Base-by-base conservation (phyloP, 495 filamentous ascomycete genomes). In the Pyronema omphalodes region DNA sequence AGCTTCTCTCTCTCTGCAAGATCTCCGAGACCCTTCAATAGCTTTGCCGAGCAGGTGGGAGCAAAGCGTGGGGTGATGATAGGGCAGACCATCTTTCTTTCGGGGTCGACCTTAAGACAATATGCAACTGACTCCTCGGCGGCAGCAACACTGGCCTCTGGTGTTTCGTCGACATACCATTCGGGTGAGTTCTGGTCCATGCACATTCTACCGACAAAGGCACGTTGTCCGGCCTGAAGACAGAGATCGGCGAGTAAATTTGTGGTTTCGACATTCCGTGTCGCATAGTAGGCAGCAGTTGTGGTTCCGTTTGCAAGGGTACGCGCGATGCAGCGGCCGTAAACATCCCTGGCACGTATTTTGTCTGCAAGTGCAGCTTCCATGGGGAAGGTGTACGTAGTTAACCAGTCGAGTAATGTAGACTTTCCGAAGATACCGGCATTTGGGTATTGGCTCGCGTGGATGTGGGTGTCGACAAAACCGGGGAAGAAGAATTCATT, bases 381-480 rank as follows among this genome's bases (percentile, higher is more conserved):
- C 53, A 93, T 74, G 0, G 89, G 89, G 68, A 93, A 98, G n/a
- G 89, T 98, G 70, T 98, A 98, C 3, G 73, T 85, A 57, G 87
- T 72, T 5, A 98, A 76, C 89, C 89, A 98, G 68, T 85, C 78
- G 18, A 98, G 76, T 43, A 98, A 78, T 14, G 87, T 93, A 3
- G 82, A 79, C 47, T 82, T 83, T 65, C 89, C 89, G 63, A 95
- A 95, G 60, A 96, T 79, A 49, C 89, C 89, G 6, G 77, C 72
- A 60, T 96, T 96, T 53, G 89, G 88, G 63, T 93, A 91, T 71
- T 96, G 89, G 0, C 86, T 76, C 44, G 89, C 89, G 67, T 96
- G 89, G 57, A 93, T 83, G 67, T 96, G 89, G 11, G 89, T 93
- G 67, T 96, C 88, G 86, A 96, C 81, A 65, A 96, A 93, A 11